Percentiles rank a stretch among this genome's conserved stretches.
Evolutionary conservation across 371 early-diverging fungal species (phyloP).

Genomic region (Mucor circinelloides): DNA sequence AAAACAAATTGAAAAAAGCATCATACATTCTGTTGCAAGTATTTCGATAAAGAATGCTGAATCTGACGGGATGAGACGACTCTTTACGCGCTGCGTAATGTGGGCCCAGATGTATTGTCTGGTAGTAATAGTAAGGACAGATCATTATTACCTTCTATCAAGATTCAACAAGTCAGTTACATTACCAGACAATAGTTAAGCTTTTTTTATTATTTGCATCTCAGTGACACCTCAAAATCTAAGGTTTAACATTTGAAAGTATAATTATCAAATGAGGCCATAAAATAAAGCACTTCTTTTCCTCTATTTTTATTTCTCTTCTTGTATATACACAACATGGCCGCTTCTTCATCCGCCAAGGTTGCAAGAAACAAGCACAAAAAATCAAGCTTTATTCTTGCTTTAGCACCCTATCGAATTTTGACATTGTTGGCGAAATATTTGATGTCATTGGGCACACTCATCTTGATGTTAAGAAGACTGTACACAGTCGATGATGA

Average conservation of each 20-base stretch:
- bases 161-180: background rate
- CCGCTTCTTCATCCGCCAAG: background rate
- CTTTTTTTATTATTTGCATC: background rate
- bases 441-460: slow-evolving; percentile 30
- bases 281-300: background rate
- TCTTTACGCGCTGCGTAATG: no score
- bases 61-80: no score
- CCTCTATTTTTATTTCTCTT: background rate
- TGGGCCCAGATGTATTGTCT: no score
- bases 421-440: slow-evolving; percentile 32
- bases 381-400: slow-evolving; percentile 19
- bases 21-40: no score
- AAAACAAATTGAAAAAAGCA: no score
- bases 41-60: no score
- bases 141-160: no score
- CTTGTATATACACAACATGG: background rate
- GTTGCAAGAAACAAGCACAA: background rate
- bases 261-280: background rate
- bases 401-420: slow-evolving; percentile 29
- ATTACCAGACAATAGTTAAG: background rate
- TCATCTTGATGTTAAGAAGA: slow-evolving; percentile 2
- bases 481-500: background rate
- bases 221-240: background rate
- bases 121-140: no score
- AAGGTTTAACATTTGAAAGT: background rate